Evolutionary conservation across 768 basidiomycete species (phyloP).

Genomic region (Chalciporus chontae): DNA sequence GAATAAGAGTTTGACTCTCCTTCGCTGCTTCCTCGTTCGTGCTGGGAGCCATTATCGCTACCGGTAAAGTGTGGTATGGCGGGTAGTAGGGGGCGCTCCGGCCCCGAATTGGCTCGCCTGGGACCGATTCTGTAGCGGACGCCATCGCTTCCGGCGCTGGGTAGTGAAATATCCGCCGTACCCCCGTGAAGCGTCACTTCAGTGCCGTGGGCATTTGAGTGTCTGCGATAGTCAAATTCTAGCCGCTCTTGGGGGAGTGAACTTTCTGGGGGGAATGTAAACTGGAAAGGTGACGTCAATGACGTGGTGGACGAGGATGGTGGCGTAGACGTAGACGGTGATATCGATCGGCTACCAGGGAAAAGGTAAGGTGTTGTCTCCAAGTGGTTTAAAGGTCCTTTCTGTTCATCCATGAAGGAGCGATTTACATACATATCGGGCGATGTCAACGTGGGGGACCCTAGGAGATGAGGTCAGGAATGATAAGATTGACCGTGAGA

Average conservation of each 20-base stretch:
- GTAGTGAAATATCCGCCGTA: slow-evolving; percentile 64
- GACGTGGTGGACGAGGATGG: slow-evolving; percentile 58
- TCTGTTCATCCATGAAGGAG: slow-evolving; percentile 54
- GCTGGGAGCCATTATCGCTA: slow-evolving; percentile 49
- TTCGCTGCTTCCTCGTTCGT: slow-evolving; percentile 54
- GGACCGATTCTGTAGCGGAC: slow-evolving; percentile 58
- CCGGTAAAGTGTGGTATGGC: slow-evolving; percentile 45
- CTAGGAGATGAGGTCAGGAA: slow-evolving; percentile 40
- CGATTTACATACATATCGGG: slow-evolving; percentile 48
- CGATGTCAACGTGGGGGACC: slow-evolving; percentile 52
- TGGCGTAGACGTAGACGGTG: slow-evolving; percentile 61
- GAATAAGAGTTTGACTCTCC: slow-evolving; percentile 47
- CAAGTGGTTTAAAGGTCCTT: slow-evolving; percentile 46
- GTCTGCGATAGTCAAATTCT: slow-evolving; percentile 66
- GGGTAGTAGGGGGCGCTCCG: slow-evolving; percentile 48
- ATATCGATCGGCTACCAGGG: slow-evolving; percentile 66
- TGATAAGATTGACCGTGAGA: slow-evolving; percentile 27
- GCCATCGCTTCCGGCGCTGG: slow-evolving; percentile 48
- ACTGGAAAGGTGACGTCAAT: slow-evolving; percentile 65
- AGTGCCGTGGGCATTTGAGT: slow-evolving; percentile 47
- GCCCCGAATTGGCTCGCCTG: slow-evolving; percentile 45
- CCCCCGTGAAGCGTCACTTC: slow-evolving; percentile 73
- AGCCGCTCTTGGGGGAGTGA: slow-evolving; percentile 50
- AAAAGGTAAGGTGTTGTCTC: slow-evolving; percentile 58
- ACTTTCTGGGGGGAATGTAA: slow-evolving; percentile 54